These are phyloP conservation scores for Jamesozyma rosinii DNA, from an alignment of 805 yeast genomes.

Conservation along the genomic window DNA sequence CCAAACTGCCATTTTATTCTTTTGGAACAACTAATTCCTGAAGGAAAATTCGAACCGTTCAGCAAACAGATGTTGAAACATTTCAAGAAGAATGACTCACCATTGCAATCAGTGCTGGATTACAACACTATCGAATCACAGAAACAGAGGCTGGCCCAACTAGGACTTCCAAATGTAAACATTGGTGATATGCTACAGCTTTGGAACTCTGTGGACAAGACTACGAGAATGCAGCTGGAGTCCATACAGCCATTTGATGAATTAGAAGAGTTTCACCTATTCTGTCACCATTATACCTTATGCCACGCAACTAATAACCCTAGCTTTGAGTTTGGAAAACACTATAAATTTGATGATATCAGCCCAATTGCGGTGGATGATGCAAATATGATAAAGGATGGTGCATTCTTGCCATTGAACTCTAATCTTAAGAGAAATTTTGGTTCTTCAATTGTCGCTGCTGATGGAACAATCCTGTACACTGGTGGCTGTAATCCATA, in stretches of 20 bases:
- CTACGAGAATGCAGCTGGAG: constrained; percentile 35
- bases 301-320: constrained; percentile 49
- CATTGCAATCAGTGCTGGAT: constrained; percentile 51
- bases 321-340: constrained; percentile 6
- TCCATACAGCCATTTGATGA: constrained; percentile 67
- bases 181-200: constrained; percentile 46
- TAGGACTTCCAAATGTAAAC: constrained; percentile 43
- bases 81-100: constrained; percentile 55
- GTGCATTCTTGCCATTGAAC: constrained; percentile 1
- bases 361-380: not conserved
- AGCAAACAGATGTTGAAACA: constrained; percentile 68
- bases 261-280: constrained; percentile 69
- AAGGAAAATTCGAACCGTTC: constrained; percentile 55
- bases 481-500: constrained; percentile 33
- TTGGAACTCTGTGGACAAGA: constrained; percentile 44
- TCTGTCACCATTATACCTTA: constrained; percentile 65
- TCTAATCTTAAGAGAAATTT: constrained; percentile 15
- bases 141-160: constrained; percentile 36
- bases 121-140: constrained; percentile 50
- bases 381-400: not conserved
- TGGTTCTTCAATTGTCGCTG: constrained; percentile 14
- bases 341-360: constrained; percentile 4
- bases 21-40: constrained; percentile 64
- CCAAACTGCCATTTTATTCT: constrained; percentile 51
- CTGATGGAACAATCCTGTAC: constrained; percentile 14